Evolutionary conservation across 2,329 filamentous ascomycete species (phyloP).

Genomic region (Fusarium foetens): DNA sequence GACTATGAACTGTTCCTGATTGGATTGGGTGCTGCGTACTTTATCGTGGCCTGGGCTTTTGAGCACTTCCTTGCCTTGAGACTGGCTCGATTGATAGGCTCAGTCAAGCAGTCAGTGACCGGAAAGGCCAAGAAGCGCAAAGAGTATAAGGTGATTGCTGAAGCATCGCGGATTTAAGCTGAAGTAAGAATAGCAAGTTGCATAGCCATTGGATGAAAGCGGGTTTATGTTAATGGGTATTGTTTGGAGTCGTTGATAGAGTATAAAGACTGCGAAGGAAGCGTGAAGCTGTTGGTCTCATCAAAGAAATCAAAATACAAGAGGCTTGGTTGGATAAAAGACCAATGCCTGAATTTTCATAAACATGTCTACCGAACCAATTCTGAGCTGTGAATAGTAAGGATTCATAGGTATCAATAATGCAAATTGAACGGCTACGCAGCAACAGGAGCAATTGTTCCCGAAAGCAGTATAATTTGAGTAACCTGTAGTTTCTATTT

Average conservation of each 20-base stretch:
- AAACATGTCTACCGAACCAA: not conserved
- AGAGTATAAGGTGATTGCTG: slow-evolving; percentile 83
- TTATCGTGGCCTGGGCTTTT: slow-evolving; percentile 74
- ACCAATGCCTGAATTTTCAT: not conserved
- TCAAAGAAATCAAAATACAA: not conserved
- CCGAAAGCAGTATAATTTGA: no score
- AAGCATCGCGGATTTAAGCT: slow-evolving; percentile 55
- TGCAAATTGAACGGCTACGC: no score
- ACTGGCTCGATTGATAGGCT: slow-evolving; percentile 75
- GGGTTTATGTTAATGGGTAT: not conserved
- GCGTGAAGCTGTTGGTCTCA: not conserved
- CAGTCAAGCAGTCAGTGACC: slow-evolving; percentile 66
- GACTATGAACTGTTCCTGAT: slow-evolving; percentile 80
- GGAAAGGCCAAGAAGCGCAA: slow-evolving; percentile 80
- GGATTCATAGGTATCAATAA: not conserved
- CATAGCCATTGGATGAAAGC: not conserved
- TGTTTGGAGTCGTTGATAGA: not conserved
- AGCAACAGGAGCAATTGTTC: no score
- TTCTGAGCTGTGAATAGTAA: not conserved
- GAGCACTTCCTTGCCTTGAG: slow-evolving; percentile 77
- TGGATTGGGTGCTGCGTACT: slow-evolving; percentile 73
- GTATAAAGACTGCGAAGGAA: not conserved
- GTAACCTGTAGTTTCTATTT: no score
- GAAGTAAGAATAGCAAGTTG: not conserved
- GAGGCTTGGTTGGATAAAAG: not conserved